Percentiles rank a stretch among this genome's conserved stretches.
Conservation (phyloP, 129 eudicot species). For the Lactuca sativa region DNA sequence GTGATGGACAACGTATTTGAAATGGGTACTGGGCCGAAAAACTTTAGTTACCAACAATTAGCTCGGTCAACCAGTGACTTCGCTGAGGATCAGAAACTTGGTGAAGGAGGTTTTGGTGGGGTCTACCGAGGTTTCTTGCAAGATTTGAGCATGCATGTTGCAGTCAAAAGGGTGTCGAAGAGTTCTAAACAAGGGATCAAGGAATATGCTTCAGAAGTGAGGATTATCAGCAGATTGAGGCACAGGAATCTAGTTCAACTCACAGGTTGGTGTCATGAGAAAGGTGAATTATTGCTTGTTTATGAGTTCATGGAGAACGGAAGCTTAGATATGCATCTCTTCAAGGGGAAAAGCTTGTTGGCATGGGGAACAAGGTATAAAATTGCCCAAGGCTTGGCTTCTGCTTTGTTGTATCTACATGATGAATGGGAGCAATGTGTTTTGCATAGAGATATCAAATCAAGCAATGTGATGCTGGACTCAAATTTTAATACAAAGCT, state of each 20-base stretch:
- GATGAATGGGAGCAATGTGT: constrained; percentile 46
- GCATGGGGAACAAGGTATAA: constrained; percentile 35
- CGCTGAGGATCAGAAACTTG: constrained; percentile 32
- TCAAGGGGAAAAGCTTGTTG: constrained; percentile 20
- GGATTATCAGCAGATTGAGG: constrained; percentile 44
- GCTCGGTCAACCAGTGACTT: constrained; percentile 35
- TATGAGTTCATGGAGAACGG: constrained; percentile 34
- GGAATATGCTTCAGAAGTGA: constrained; percentile 36
- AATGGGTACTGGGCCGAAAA: constrained; percentile 33
- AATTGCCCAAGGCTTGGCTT: constrained; percentile 38
- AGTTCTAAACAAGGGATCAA: constrained; percentile 19
- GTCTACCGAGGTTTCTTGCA: too few relatives aligned
- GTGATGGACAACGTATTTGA: constrained; percentile 30
- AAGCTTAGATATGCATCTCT: constrained; percentile 37
- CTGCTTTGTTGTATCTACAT: constrained; percentile 40
- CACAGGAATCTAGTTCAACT: constrained; percentile 47
- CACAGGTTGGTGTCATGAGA: constrained; percentile 44
- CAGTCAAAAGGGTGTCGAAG: too few relatives aligned
- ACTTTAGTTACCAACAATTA: constrained; percentile 32
- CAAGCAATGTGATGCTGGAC: constrained; percentile 51
- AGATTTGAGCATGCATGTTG: too few relatives aligned
- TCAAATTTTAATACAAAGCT: constrained; percentile 40
- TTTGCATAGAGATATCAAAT: constrained; percentile 42
- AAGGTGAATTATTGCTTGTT: constrained; percentile 28
- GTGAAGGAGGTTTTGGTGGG: constrained; percentile 30